Evolutionary conservation across 164 flowering plant species (phyloP), one percentile per base, ranked within the genome.

Genomic region (Aristolochia californica): DNA sequence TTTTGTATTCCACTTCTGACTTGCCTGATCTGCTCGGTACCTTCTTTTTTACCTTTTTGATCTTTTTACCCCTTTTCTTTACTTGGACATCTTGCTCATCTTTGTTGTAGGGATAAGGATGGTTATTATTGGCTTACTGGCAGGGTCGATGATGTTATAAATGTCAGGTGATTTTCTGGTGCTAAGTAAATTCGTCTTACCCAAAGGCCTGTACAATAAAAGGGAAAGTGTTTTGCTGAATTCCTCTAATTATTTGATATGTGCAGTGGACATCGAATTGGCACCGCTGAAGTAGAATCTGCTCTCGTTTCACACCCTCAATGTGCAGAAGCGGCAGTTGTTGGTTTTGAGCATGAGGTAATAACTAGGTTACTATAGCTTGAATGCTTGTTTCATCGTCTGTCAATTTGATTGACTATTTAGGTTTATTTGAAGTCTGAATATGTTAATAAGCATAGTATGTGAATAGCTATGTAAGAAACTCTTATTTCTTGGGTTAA

Each of bases 281-380:
- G 99, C 59, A 88, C 99, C 5, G 95, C 99, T 54, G 99, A 94
- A 75, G 97, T 94, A 53, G 99, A 94, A 78, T 94, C 99, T 64
- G 97, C 97, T 62, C 75, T 94, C 24, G 99, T 90, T 54, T 94
- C 97, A 43, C 99, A 94, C 69, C 93, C 95, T 2, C 87, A 86
- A 64, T 94, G 99, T 72, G 84, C 95, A 34, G 99, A 94, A 74
- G 99, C 99, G 68, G 99, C 99, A 67, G 97, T 94, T 23, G 99
- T 94, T 64, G 99, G 96, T 61, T 79, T 94, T 70, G 99, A 94
- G 72, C 99, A 94, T 60, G 96, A 90, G 90, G 99, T 89, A 80
- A 20, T 4, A n/a, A n/a, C n/a, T 12, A 38, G 16, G 40, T 60
- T 53, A 27, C 14, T 16, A 4, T 23, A 1, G 8, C 18, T 57